Evolutionary conservation across 2,329 filamentous ascomycete species (phyloP).

Genomic region (Niveomyces coronatus): DNA sequence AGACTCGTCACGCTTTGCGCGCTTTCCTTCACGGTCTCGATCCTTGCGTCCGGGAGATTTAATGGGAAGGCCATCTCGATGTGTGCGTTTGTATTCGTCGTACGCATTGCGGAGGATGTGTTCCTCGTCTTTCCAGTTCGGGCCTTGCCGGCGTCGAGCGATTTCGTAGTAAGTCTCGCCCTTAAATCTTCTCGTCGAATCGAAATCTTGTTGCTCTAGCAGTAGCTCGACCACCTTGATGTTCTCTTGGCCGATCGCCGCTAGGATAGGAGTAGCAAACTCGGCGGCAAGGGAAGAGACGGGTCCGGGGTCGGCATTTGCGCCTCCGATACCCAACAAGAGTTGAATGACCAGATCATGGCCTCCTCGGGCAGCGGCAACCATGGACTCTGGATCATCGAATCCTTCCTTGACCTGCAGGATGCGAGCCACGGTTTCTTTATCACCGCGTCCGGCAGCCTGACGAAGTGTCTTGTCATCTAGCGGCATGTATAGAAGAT

Average conservation of each 20-base stretch:
- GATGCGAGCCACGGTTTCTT: slow-evolving; percentile 51
- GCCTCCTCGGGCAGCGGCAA: slow-evolving; percentile 83
- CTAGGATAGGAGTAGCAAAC: slow-evolving; percentile 83
- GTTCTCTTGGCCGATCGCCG: slow-evolving; percentile 83
- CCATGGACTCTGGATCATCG: slow-evolving; percentile 75
- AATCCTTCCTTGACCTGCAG: slow-evolving; percentile 50
- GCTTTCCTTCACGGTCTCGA: slow-evolving; percentile 33
- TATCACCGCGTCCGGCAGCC: slow-evolving; percentile 50
- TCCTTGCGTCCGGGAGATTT: slow-evolving; percentile 40
- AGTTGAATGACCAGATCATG: slow-evolving; percentile 82
- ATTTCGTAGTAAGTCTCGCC: slow-evolving; percentile 82
- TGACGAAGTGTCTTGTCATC: slow-evolving; percentile 51
- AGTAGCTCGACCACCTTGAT: slow-evolving; percentile 75
- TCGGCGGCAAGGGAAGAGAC: slow-evolving; percentile 51
- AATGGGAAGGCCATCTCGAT: slow-evolving; percentile 37
- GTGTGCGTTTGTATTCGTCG: slow-evolving; percentile 49
- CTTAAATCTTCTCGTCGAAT: slow-evolving; percentile 68
- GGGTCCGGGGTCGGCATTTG: slow-evolving; percentile 58
- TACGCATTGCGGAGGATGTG: slow-evolving; percentile 68
- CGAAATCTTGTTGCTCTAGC: slow-evolving; percentile 65
- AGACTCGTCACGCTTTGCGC: slow-evolving; percentile 31
- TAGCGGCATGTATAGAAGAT: slow-evolving; percentile 51
- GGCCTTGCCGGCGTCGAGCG: slow-evolving; percentile 69
- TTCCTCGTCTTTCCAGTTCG: slow-evolving; percentile 83
- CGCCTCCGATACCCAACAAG: slow-evolving; percentile 55